A percentile compares a stretch with the other conserved stretches of the same genome.
phyloP scores from a whole-genome alignment of 495 filamentous ascomycete species.

The Podospora australis region DNA sequence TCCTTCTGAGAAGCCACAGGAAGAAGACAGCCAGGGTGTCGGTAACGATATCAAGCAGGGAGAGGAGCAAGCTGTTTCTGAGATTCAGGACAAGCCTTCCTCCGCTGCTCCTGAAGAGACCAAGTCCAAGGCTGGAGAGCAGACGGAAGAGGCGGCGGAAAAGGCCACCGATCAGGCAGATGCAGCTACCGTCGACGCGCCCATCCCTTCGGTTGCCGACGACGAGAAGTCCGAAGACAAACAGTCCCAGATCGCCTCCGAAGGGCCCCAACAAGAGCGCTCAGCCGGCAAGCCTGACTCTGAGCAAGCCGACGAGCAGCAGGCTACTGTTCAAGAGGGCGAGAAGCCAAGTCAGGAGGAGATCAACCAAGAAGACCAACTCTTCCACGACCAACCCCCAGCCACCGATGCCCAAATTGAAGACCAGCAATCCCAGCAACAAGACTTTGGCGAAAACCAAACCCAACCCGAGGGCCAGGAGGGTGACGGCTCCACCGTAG shows the following conservation, averaged over 20 bases:
- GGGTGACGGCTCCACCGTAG: constrained; percentile 8
- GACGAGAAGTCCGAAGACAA: not conserved
- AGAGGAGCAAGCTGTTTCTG: not conserved
- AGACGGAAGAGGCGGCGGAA: not conserved
- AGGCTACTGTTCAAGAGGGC: not conserved
- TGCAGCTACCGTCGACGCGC: no score
- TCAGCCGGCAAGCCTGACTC: not conserved
- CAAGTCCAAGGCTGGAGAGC: not conserved
- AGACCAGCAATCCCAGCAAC: not conserved
- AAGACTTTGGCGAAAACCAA: not conserved
- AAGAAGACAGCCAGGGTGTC: not conserved
- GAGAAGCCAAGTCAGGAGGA: not conserved
- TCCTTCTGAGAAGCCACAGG: not conserved
- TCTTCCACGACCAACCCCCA: not conserved
- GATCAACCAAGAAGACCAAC: not conserved
- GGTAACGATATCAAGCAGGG: not conserved
- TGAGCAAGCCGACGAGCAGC: not conserved
- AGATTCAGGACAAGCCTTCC: not conserved
- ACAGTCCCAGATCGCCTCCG: not conserved
- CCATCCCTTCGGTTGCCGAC: not conserved
- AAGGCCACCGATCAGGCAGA: no score
- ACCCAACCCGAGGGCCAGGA: not conserved
- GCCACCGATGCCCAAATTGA: not conserved
- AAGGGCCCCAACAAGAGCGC: not conserved
- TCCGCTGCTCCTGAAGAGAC: not conserved